Evolutionary conservation across 768 basidiomycete species (phyloP), one percentile per base, ranked within the genome.

Genomic region (Hericium rajendrae): DNA sequence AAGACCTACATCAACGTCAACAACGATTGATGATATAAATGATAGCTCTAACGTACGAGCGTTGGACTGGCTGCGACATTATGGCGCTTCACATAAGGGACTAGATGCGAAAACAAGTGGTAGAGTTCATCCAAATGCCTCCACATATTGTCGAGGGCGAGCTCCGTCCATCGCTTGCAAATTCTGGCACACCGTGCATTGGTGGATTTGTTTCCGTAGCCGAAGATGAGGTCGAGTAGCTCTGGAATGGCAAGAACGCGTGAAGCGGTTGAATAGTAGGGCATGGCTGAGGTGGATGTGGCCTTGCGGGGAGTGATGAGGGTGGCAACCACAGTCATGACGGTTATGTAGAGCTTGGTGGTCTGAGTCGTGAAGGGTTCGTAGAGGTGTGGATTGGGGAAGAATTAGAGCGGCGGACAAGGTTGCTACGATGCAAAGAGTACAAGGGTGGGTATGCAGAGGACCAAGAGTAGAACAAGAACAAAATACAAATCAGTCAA

Each of bases 231-330:
- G 38, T 56, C 50, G 11, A 62, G 41, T 24, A 62, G 60, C 48
- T 62, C 62, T 3, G 60, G 62, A 18, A 62, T 61, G 20, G 54
- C 48, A 1, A 61, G 41, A 10, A 61, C 62, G 24, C 62, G 62
- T 38, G 54, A 56, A 10, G 49, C 11, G 15, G 38, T 57, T 13
- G 61, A 57, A 68, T 41, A 66, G 65, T 53, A 55, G 38, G 52
- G 16, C 11, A 53, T 41, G 53, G 40, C 13, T 6, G 43, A 32
- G 32, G 32, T 32, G 9, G 32, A 6, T 32, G 32, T 10, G 32
- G 32, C 9, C 32, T 10, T 32, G 32, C 32, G 32, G 32, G 32
- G 32, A 32, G 32, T 32, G 9, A 32, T 32, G 32, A 32, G 6
- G 32, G 32, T 32, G 32, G 32, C 32, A 32, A 32, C 32, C 32